Base-by-base conservation (phyloP, 2,329 filamentous ascomycete genomes). In the Cordyceps fumosorosea region DNA sequence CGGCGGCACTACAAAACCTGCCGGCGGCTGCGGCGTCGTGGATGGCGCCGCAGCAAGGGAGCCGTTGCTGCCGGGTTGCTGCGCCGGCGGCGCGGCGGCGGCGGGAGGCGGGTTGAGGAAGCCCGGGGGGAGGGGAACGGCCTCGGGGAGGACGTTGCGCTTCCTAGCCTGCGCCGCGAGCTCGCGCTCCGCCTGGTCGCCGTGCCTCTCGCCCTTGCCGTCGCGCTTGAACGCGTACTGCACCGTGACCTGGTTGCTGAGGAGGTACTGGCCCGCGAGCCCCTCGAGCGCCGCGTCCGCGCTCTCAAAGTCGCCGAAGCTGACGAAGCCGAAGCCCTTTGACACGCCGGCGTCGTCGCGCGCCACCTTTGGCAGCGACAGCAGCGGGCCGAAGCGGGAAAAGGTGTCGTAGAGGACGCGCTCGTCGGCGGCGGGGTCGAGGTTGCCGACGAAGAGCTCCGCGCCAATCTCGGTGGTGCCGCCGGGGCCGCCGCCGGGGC, bases 161-260 rank as follows among this genome's bases (percentile, higher is more conserved):
- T 93, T 93, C 77, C 93, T 93, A 62, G 93, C 95, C 76, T 97
- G 90, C 32, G 89, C 88, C 34, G 95, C 95, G 53, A 99, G 84
- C 79, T 91, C 89, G 71, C 95, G 84, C 77, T 99, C 95, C 34
- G 95, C 95, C 69, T 92, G 85, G 73, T 99, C 95, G 69, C 95
- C 95, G 73, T 99, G 95, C 63, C 95, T 83, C 78, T 98, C 93
- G 69, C 93, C 93, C 78, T 96, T 96, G 68, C 95, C 95, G 71
- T 99, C 95, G 77, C 98, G 98, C 82, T 99, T 99, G 84, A 96
- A 98, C 45, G 95, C 95, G 75, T 98, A 99, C 76, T 98, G 93
- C 51, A 99, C 95, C 3, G 89, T 90, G 69, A 98, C 89, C 75
- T 96, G 90, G 78, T 96, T 96, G 81, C 95, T 96, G 81, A 96